Conservation (phyloP, 2,329 filamentous ascomycete species). For the Sporothrix globosa region DNA sequence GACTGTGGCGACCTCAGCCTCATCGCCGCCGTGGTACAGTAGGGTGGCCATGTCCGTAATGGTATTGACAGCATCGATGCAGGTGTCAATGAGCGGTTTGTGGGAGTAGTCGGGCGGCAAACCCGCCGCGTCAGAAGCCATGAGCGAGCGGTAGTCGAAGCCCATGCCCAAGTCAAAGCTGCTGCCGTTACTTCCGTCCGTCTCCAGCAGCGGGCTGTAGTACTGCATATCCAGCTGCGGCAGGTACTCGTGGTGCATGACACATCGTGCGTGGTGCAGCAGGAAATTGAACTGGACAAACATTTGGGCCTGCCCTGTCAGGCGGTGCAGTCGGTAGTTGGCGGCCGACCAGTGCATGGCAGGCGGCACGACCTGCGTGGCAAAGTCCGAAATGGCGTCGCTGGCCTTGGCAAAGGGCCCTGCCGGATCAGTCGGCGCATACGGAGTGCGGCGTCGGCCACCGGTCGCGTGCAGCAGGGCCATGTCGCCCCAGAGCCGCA, state of each 20-base stretch:
- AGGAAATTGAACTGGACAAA: constrained; percentile 29
- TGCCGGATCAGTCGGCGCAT: neutral
- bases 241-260: constrained; percentile 31
- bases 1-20: no score
- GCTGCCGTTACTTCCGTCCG: neutral
- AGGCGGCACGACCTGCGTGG: neutral
- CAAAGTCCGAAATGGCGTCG: constrained; percentile 9
- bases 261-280: constrained; percentile 24
- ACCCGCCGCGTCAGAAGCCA: constrained; percentile 5
- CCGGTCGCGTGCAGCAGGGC: constrained; percentile 21
- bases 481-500: constrained; percentile 28
- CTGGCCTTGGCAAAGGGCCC: neutral
- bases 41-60: constrained; percentile 16
- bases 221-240: constrained; percentile 31
- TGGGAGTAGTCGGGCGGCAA: constrained; percentile 11
- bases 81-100: constrained; percentile 3
- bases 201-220: constrained; percentile 7
- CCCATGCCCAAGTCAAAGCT: neutral
- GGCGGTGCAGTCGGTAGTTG: constrained; percentile 6
- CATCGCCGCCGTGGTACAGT: neutral
- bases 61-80: constrained; percentile 16
- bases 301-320: constrained; percentile 10
- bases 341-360: constrained; percentile 9
- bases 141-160: constrained; percentile 1
- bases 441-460: constrained; percentile 7